Conservation (phyloP, 176 grass and related monocot genomes). For the Paspalum notatum region DNA sequence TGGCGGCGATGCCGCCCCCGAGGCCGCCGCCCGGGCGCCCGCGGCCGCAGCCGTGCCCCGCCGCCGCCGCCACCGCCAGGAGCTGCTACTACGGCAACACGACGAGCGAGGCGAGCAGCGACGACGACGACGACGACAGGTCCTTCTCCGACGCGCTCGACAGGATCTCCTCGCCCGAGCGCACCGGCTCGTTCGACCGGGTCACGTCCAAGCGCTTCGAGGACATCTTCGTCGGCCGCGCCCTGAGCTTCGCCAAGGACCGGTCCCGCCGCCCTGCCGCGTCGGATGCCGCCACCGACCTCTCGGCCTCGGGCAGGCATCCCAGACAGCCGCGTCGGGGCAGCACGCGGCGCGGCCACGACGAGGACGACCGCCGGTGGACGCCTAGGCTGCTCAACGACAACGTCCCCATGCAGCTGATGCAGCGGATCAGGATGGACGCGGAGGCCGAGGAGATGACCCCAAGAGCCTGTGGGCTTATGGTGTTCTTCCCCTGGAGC, state of each 20-base stretch:
- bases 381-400: slow-evolving; percentile 6
- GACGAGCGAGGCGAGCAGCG: slow-evolving; percentile 54
- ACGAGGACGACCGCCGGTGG: slow-evolving; percentile 10
- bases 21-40: slow-evolving; percentile 63
- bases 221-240: slow-evolving; percentile 54
- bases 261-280: slow-evolving; percentile 39
- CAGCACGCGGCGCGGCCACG: slow-evolving; percentile 26
- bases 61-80: neutral
- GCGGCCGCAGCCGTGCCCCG: slow-evolving; percentile 1
- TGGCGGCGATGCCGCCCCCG: slow-evolving; percentile 45
- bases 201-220: slow-evolving; percentile 63
- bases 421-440: slow-evolving; percentile 45
- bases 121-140: slow-evolving; percentile 53
- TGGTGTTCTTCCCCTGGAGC: slow-evolving; percentile 91
- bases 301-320: slow-evolving; percentile 43
- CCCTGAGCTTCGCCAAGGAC: slow-evolving; percentile 75
- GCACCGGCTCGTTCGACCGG: slow-evolving; percentile 66
- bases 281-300: neutral
- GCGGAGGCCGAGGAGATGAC: slow-evolving; percentile 55
- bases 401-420: slow-evolving; percentile 27
- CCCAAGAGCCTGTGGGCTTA: slow-evolving; percentile 73
- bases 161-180: slow-evolving; percentile 63
- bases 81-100: slow-evolving; percentile 47
- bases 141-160: slow-evolving; percentile 78
- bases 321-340: slow-evolving; percentile 24